Base-by-base conservation (phyloP, 2,329 filamentous ascomycete species). In the Orbilia brochopaga region DNA sequence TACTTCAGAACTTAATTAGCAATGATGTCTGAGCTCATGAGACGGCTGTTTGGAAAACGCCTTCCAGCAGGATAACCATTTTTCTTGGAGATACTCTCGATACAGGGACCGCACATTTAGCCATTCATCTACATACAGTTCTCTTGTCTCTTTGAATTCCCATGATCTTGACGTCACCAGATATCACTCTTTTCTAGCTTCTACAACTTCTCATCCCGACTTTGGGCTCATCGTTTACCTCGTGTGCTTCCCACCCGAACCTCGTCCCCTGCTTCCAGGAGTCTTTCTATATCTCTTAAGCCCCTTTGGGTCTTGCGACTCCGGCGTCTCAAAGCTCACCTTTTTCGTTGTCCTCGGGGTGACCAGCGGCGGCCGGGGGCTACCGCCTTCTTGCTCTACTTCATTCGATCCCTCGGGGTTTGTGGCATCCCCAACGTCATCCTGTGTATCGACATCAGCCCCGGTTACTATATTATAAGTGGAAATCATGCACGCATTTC, bases 281-380 rank as follows among this genome's bases (percentile, higher is more conserved):
- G 66, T 70, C 19, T 70, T 70, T 44, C 66, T 64, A 13, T 70
- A 70, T 15, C 21, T 52, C 17, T 19, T 42, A 3, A 30, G 6
- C 7, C 3, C 8, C 23, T 27, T 57, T 19, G 6, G 13, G 10
- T 42, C 54, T n/a, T 50, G 37, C 1, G 59, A 55, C 30, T 10
- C 15, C 17, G 66, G 60, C 3, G 54, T 64, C 17, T 6, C 30
- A 17, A 70, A 55, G 19, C 27, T 48, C 3, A 70, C 66, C 2
- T 8, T 63, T 21, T 63, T 70, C 1, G 13, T n/a, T 5, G 37
- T 17, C 27, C 42, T 21, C n/a, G 58, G 32, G 6, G 46, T 61
- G 13, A 27, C 27, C 17, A 11, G 32, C 15, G n/a, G 55, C 8
- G 27, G 27, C 27, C 27, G 27, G 8, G 3, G 27, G 27, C n/a